Evolutionary conservation across 345 rosid genomes (phyloP).

Genomic region (Populus tremula): DNA sequence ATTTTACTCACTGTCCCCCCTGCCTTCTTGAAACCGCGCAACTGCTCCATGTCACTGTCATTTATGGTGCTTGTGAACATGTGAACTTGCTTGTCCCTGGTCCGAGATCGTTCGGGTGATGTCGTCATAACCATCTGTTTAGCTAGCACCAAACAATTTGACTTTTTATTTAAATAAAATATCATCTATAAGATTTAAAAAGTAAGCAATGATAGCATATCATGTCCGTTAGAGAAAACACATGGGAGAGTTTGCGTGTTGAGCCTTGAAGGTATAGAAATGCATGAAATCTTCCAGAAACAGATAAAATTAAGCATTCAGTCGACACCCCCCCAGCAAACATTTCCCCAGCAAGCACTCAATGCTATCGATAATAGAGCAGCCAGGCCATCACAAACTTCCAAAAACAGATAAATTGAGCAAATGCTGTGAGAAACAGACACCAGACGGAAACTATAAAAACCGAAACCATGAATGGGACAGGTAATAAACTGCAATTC

Average conservation of each 20-base stretch:
- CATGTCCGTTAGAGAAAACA: too few relatives aligned
- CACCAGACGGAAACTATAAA: background rate
- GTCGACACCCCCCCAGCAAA: too few relatives aligned
- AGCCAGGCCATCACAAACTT: background rate
- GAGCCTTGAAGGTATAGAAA: too few relatives aligned
- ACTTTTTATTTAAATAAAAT: too few relatives aligned
- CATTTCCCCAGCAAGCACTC: too few relatives aligned
- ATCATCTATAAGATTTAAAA: too few relatives aligned
- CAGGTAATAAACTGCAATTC: background rate
- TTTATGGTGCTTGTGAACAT: slow-evolving; percentile 14
- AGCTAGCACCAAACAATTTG: background rate
- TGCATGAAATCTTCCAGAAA: too few relatives aligned
- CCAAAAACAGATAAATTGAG: background rate
- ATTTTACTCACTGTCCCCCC: background rate
- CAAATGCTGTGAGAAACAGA: background rate
- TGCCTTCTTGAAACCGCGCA: background rate
- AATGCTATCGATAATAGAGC: background rate
- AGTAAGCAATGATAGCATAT: too few relatives aligned
- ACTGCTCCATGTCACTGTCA: background rate
- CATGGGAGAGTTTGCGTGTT: too few relatives aligned
- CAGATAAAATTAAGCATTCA: too few relatives aligned
- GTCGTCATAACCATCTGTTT: slow-evolving; percentile 15
- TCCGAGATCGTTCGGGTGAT: slow-evolving; percentile 4
- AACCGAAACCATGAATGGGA: too few relatives aligned
- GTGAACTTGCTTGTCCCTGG: slow-evolving; percentile 21